phyloP scores from a whole-genome alignment of 352 stramenopile species.

The Phytophthora hibernalis region DNA sequence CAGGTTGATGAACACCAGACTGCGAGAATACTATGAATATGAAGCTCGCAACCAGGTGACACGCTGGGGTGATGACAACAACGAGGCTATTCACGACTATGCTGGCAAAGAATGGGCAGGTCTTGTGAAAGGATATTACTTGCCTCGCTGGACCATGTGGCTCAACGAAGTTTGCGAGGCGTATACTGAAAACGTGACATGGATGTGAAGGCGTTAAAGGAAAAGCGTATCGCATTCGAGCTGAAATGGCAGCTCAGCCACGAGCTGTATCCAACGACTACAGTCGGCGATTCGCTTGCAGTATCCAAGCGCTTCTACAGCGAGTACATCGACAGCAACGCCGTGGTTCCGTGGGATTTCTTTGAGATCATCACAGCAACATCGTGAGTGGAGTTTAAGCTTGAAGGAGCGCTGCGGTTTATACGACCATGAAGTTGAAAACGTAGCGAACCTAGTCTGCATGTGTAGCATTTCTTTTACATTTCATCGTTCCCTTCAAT shows the following conservation, averaged over 20 bases:
- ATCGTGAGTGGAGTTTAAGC: conserved; percentile 1
- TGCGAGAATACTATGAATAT: conserved; percentile 78
- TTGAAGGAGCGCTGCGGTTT: neutral
- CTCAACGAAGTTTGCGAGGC: conserved; percentile 69
- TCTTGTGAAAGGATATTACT: conserved; percentile 75
- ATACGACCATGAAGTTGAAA: too few relatives aligned
- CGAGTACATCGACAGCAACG: conserved; percentile 48
- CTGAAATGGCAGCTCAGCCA: conserved; percentile 72
- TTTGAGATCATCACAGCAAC: conserved; percentile 11
- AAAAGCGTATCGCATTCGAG: conserved; percentile 62
- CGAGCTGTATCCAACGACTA: conserved; percentile 53
- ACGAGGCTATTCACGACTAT: conserved; percentile 79
- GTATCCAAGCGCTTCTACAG: conserved; percentile 62
- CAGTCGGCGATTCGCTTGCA: conserved; percentile 51
- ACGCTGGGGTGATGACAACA: conserved; percentile 79
- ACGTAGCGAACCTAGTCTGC: neutral
- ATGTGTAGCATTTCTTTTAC: neutral
- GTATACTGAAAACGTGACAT: conserved; percentile 65
- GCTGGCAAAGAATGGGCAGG: conserved; percentile 79
- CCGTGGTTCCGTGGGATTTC: conserved; percentile 24
- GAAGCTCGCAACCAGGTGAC: conserved; percentile 84
- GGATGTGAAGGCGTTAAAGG: conserved; percentile 48
- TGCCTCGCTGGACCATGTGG: conserved; percentile 80
- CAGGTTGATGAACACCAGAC: conserved; percentile 11
- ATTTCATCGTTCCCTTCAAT: too few relatives aligned